Evolutionary conservation across 192 early-diverging fungal species (phyloP), one percentile per base, ranked within the genome.

Genomic region (Backusella circina): DNA sequence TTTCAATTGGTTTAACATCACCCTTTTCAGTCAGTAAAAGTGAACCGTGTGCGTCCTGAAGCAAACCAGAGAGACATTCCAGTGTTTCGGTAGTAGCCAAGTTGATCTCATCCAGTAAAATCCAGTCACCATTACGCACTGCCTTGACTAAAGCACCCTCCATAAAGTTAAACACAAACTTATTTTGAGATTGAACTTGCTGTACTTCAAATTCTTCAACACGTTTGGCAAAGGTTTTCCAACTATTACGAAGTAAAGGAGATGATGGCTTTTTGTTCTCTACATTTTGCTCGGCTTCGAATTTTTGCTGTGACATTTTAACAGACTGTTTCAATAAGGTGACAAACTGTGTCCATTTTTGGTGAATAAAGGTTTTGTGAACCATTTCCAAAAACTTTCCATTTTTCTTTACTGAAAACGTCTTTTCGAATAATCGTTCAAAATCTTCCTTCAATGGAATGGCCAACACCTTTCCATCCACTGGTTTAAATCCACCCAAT

Each of bases 31-130:
- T 89, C 61, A 99, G 85, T 13, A 98, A 77, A 38, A 99, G 79
- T 38, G 94, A 94, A 9, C 95, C 94, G 12, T 88, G 77, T 5
- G 91, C 86, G 68, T 89, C 87, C 80, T 98, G 95, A 70, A 99
- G 81, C 47, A 99, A 81, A 2, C 96, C 93, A 65, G 93, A 93
- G 35, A 99, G 86, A 75, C 91, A 93, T 68, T 98, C 97, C 44
- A 99, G 82, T 3, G 98, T 99, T 82, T 99, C 98, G 23, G 98
- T 88, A 1, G 94, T 89, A 5, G 98, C 98, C 79, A 99, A 86
- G 79, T 99, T 99, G 81, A 98, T 92, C 87, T 99, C 98, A 79
- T 99, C 98, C 6, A 99, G 85, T 61, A 99, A 83, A 31, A 99
- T 93, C 98, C 98, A 99, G 74, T 97, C 93, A 33, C 98, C 98